These are phyloP conservation scores for Penicillium flavigenum DNA, from an alignment of 495 filamentous ascomycete species.

Conservation along the genomic window DNA sequence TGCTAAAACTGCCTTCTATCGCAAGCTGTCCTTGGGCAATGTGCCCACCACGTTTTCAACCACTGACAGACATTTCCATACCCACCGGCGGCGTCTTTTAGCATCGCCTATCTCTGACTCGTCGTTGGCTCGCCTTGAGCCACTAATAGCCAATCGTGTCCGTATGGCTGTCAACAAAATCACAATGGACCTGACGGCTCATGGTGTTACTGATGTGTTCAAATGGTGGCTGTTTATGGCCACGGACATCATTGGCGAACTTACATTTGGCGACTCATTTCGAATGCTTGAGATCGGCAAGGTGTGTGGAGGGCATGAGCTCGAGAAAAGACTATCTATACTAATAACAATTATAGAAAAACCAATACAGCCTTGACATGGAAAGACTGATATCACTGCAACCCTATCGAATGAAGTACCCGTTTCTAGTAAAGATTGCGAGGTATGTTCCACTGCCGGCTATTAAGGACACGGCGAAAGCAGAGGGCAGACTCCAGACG, in stretches of 20 bases:
- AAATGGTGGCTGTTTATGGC: constrained; percentile 60
- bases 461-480: constrained; percentile 38
- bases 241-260: constrained; percentile 54
- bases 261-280: constrained; percentile 60
- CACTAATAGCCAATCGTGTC: constrained; percentile 31
- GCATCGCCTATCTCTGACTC: constrained; percentile 43
- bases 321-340: background rate
- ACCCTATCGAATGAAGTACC: constrained; percentile 38
- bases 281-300: constrained; percentile 51
- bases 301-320: constrained; percentile 20
- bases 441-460: constrained; percentile 18
- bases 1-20: constrained; percentile 28
- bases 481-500: constrained; percentile 47
- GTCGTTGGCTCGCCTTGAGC: constrained; percentile 25
- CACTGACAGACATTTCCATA: constrained; percentile 31
- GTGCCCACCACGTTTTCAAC: constrained; percentile 37
- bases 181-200: constrained; percentile 27
- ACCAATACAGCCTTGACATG: constrained; percentile 42
- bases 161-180: constrained; percentile 37
- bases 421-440: constrained; percentile 24
- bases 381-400: constrained; percentile 29
- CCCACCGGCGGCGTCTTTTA: constrained; percentile 34
- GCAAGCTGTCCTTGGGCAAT: constrained; percentile 13
- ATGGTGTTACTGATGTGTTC: constrained; percentile 45
- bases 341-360: constrained; percentile 29